Base-by-base conservation (phyloP, 2,329 filamentous ascomycete genomes). In the Ustulina deusta region DNA sequence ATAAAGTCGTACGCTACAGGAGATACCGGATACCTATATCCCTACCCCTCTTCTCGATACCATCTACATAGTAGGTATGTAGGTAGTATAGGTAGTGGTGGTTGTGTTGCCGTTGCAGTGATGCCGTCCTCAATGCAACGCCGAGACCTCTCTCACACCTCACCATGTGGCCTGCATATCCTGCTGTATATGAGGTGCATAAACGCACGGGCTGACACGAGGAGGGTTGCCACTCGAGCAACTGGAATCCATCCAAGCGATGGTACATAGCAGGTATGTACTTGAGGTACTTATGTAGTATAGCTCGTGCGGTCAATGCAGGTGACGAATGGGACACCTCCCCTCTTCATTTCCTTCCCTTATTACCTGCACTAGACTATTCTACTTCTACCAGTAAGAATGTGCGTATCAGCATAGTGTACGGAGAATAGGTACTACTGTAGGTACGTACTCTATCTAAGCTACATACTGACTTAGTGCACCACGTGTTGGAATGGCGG, bases 161-260 rank as follows among this genome's bases (percentile, higher is more conserved):
- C 61, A 68, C 67, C 67, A 71, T 70, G 67, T 68, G 69, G 67
- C 62, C 64, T 70, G 61, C 61, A 66, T 68, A 67, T 69, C 49
- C 34, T 63, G 55, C 49, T 63, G 65, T 63, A 57, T 61, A 61
- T 61, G 38, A 67, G 60, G 51, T 69, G 66, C 69, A 69, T 69
- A 61, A 66, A 70, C 56, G 60, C 63, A 69, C 66, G 52, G 58
- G 66, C 69, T 69, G 63, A 63, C 69, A 70, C 63, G 69, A 70
- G 65, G 61, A 65, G 46, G 40, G 60, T 63, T 60, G 59, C 55
- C 56, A 66, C 52, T 65, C 25, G 38, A 63, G 49, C 61, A 29
- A 62, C 56, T 57, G 54, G 36, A 58, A 11, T 42, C 54, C 38
- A 36, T 40, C 42, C 54, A 29, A 51, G 36, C 22, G 13, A 40